Conservation (phyloP, 306 rosid species). For the Biancaea sappan region DNA sequence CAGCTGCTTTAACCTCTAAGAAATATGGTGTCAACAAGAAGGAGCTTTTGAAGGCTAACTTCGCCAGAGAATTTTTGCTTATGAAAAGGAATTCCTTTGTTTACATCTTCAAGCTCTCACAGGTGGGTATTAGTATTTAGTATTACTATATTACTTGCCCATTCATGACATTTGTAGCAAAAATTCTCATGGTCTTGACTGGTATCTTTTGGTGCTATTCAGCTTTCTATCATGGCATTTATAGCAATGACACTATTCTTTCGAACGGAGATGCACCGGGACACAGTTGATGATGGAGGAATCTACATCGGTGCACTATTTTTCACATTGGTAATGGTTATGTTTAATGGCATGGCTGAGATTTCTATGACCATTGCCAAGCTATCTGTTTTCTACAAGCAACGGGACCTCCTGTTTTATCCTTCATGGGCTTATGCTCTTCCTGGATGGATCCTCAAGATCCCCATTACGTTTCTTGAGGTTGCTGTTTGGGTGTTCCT, state of each 20-base stretch:
- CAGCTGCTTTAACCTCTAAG: slow-evolving; percentile 46
- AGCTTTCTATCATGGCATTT: slow-evolving; percentile 59
- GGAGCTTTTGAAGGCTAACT: slow-evolving; percentile 52
- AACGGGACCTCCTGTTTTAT: slow-evolving; percentile 61
- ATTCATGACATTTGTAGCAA: too few species aligned
- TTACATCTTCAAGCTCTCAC: slow-evolving; percentile 44
- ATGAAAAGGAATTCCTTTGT: slow-evolving; percentile 54
- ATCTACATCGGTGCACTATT: slow-evolving; percentile 59
- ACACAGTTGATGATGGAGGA: slow-evolving; percentile 53
- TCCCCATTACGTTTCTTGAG: slow-evolving; percentile 51
- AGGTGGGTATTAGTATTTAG: too few species aligned
- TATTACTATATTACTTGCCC: too few species aligned
- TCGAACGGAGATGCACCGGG: slow-evolving; percentile 70
- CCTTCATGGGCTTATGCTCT: slow-evolving; percentile 70
- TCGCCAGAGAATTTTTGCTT: slow-evolving; percentile 47
- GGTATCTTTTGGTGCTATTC: slow-evolving; percentile 24
- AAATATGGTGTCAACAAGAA: slow-evolving; percentile 42
- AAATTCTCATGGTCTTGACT: slow-evolving; percentile 16
- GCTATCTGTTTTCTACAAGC: slow-evolving; percentile 75
- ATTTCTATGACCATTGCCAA: slow-evolving; percentile 51
- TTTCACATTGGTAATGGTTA: slow-evolving; percentile 39
- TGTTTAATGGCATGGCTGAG: slow-evolving; percentile 68
- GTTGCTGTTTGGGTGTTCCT: slow-evolving; percentile 54
- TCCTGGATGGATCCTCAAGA: slow-evolving; percentile 62
- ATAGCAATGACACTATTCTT: slow-evolving; percentile 60